These are phyloP conservation scores for Aspergillus neotritici DNA, from an alignment of 2,329 filamentous ascomycete species.

Conservation along the genomic window DNA sequence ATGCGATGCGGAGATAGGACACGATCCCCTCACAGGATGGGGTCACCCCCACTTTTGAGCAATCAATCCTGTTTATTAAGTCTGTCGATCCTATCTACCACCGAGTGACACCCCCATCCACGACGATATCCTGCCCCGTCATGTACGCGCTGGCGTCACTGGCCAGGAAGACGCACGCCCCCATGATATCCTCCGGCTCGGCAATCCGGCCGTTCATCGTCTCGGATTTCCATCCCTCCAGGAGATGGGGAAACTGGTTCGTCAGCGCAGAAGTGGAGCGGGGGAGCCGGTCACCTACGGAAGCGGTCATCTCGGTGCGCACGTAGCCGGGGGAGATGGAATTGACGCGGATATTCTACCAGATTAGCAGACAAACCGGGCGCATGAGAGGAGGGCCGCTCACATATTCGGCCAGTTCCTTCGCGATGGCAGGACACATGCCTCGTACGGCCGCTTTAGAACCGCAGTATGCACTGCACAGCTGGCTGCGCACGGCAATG, in stretches of 20 bases:
- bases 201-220: slow-evolving; percentile 46
- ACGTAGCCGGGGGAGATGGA: slow-evolving; percentile 40
- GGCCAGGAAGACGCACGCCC: slow-evolving; percentile 45
- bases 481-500: slow-evolving; percentile 47
- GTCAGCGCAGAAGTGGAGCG: not conserved
- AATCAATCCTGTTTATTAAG: no score
- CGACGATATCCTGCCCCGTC: slow-evolving; percentile 43
- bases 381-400: not conserved
- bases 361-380: not conserved
- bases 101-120: slow-evolving; percentile 41
- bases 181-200: slow-evolving; percentile 48
- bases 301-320: slow-evolving; percentile 30
- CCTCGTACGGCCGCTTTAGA: slow-evolving; percentile 45
- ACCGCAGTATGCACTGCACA: slow-evolving; percentile 45
- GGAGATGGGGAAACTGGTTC: slow-evolving; percentile 40
- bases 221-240: slow-evolving; percentile 47
- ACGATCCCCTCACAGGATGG: slow-evolving; percentile 39
- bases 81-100: slow-evolving; percentile 25
- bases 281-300: slow-evolving; percentile 15
- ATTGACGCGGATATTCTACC: slow-evolving; percentile 40
- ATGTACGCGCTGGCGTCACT: slow-evolving; percentile 45
- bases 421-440: slow-evolving; percentile 46
- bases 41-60: slow-evolving; percentile 26
- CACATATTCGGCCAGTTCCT: slow-evolving; percentile 38
- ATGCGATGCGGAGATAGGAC: not conserved